These are phyloP conservation scores for Arabidopsis hybrid DNA, from an alignment of 441 rosid genomes.

Conservation along the genomic window DNA sequence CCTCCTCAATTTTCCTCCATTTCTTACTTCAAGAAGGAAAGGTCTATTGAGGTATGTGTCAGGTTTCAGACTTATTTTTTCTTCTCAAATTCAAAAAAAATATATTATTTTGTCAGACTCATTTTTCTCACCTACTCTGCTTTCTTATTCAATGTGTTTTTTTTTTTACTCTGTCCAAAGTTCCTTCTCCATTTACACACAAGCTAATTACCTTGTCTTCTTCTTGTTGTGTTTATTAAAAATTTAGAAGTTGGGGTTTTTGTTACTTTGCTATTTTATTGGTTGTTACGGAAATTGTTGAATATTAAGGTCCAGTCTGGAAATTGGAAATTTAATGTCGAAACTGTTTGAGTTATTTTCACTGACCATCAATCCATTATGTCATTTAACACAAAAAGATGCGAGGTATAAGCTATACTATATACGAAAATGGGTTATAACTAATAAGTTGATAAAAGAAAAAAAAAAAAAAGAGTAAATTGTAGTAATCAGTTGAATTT, in stretches of 20 bases:
- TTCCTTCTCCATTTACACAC: conserved; percentile 21
- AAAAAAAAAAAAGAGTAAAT: too few relatives aligned
- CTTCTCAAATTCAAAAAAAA: conserved; percentile 13
- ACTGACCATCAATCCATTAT: neutral
- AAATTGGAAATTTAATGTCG: neutral
- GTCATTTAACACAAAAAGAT: neutral
- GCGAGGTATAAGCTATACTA: neutral
- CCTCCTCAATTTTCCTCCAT: conserved; percentile 27
- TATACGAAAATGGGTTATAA: neutral
- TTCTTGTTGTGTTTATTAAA: conserved; percentile 28
- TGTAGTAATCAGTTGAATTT: too few relatives aligned
- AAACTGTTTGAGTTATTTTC: neutral
- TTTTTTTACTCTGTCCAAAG: conserved; percentile 12
- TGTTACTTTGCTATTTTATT: conserved; percentile 11
- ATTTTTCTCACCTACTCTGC: conserved; percentile 42
- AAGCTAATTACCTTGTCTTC: conserved; percentile 21
- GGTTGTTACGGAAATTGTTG: neutral
- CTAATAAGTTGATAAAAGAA: too few relatives aligned
- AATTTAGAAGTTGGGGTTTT: neutral
- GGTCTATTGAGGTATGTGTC: conserved; percentile 47
- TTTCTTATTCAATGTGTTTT: conserved; percentile 34
- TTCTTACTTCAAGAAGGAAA: conserved; percentile 48
- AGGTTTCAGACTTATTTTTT: conserved; percentile 46
- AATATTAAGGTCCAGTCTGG: neutral
- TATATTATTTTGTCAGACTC: conserved; percentile 29